Conservation (phyloP, 768 basidiomycete species). For the Trametes elegans region DNA sequence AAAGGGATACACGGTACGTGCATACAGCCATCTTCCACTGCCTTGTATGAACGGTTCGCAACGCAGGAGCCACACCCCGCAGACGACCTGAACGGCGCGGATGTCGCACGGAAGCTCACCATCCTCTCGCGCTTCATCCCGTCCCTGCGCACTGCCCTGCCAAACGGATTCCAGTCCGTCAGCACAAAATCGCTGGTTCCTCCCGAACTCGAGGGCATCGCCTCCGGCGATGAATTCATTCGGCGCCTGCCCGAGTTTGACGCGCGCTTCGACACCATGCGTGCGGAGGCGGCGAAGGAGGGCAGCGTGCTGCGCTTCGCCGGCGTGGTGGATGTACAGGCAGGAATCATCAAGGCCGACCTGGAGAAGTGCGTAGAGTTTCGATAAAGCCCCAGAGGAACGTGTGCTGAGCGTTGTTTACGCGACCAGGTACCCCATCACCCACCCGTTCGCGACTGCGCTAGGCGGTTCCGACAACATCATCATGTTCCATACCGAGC, state of each 20-base stretch:
- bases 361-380: conserved; percentile 69
- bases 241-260: conserved; percentile 80
- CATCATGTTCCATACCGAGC: conserved; percentile 93
- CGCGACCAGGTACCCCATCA: conserved; percentile 68
- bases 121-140: conserved; percentile 86
- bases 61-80: conserved; percentile 92
- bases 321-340: conserved; percentile 84
- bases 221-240: conserved; percentile 82
- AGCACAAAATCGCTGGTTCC: conserved; percentile 87
- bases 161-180: conserved; percentile 80
- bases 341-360: conserved; percentile 77
- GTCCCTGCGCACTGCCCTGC: conserved; percentile 49
- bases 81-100: conserved; percentile 94
- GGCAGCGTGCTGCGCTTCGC: conserved; percentile 91
- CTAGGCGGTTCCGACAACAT: conserved; percentile 98
- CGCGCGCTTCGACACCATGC: conserved; percentile 67
- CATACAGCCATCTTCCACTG: not conserved
- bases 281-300: conserved; percentile 74
- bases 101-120: conserved; percentile 95
- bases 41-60: not conserved
- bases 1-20: conserved; percentile 87
- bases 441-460: conserved; percentile 94
- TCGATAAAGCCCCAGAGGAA: not conserved
- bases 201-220: conserved; percentile 57
- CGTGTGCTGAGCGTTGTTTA: too few species aligned